Percentiles rank a stretch among this genome's conserved stretches.
phyloP scores from a whole-genome alignment of 352 stramenopile species.

The Peronospora tabacina region DNA sequence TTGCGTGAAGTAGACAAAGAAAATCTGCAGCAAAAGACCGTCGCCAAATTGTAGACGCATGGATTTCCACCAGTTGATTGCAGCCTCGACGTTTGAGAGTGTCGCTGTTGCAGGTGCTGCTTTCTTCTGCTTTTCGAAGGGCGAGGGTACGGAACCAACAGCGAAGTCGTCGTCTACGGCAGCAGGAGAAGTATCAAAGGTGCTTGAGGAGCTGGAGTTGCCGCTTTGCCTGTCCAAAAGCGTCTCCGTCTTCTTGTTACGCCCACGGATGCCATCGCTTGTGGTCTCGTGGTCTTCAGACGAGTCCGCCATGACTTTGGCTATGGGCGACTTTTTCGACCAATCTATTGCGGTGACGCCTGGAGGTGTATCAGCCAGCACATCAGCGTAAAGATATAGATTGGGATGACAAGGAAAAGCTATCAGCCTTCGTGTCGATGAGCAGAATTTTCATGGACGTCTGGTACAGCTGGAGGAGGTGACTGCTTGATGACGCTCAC shows the following conservation, averaged over 20 bases:
- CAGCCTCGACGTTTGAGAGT: conserved; percentile 28
- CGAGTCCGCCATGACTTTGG: conserved; percentile 4
- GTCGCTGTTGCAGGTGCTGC: not conserved
- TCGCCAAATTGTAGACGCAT: conserved; percentile 64
- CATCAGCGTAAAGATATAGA: too few relatives aligned
- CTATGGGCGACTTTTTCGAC: not conserved
- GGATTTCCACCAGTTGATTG: conserved; percentile 50
- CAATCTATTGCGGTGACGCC: too few relatives aligned
- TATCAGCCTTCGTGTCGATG: too few relatives aligned
- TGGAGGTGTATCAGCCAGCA: too few relatives aligned
- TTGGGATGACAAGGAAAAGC: too few relatives aligned
- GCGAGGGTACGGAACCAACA: not conserved
- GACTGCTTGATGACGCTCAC: too few relatives aligned
- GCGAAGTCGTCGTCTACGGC: not conserved
- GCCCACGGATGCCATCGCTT: conserved; percentile 46
- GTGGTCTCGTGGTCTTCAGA: not conserved
- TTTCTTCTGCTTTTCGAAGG: conserved; percentile 12
- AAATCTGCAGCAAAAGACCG: conserved; percentile 64
- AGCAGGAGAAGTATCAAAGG: conserved; percentile 8
- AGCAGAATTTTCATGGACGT: too few relatives aligned
- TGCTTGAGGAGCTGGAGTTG: conserved; percentile 5
- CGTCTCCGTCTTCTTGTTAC: conserved; percentile 41
- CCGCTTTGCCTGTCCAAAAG: conserved; percentile 18
- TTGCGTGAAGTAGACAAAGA: conserved; percentile 82
- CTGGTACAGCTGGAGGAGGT: too few relatives aligned